Conservation (phyloP, 345 rosid genomes). For the Boechera retrofracta region DNA sequence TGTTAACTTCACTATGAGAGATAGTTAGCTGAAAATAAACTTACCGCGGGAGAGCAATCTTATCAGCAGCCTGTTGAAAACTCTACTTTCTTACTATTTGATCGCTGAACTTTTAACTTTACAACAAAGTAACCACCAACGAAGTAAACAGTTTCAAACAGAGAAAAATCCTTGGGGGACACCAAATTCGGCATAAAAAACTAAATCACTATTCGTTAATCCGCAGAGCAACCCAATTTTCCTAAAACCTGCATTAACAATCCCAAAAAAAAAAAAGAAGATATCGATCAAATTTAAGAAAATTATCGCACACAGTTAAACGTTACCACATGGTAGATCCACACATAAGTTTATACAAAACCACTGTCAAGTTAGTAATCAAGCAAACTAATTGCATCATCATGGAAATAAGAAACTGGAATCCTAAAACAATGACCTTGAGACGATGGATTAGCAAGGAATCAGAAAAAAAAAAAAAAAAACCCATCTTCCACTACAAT, state of each 20-base stretch:
- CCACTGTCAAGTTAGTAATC: conserved; percentile 21
- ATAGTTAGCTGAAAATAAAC: conserved; percentile 45
- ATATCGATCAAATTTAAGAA: conserved; percentile 23
- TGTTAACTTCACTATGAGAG: conserved; percentile 2
- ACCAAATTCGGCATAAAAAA: conserved; percentile 44
- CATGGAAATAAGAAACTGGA: neutral
- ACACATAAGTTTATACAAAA: neutral
- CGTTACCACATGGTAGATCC: neutral
- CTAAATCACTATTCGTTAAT: conserved; percentile 44
- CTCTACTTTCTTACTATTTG: conserved; percentile 55
- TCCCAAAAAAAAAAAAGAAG: conserved; percentile 33
- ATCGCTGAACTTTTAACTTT: conserved; percentile 51
- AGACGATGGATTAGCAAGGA: neutral
- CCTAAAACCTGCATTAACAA: conserved; percentile 59
- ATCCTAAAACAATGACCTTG: neutral
- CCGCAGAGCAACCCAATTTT: conserved; percentile 36
- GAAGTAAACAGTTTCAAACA: conserved; percentile 39
- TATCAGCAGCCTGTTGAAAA: conserved; percentile 56
- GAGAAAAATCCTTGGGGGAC: conserved; percentile 37
- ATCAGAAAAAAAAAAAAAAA: no score
- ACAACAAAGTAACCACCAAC: conserved; percentile 45
- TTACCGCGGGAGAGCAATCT: conserved; percentile 53
- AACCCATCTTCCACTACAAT: neutral
- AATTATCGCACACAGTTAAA: neutral
- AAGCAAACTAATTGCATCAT: conserved; percentile 13